Percentiles rank a stretch among this genome's conserved stretches.
Conservation (phyloP, 208 protist genomes). For the Endotrypanum monterogeii region DNA sequence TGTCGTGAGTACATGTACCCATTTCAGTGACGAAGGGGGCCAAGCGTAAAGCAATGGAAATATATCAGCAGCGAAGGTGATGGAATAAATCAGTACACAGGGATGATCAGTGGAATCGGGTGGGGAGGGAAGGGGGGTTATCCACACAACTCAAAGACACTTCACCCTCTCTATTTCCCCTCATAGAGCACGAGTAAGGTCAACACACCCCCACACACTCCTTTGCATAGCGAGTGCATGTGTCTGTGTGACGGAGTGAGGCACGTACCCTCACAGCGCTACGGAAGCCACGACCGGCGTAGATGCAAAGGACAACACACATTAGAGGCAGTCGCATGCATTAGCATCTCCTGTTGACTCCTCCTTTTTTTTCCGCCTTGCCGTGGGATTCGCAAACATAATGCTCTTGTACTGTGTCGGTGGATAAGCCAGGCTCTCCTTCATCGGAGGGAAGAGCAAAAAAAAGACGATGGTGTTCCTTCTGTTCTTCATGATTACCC, state of each 20-base stretch:
- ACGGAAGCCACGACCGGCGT: background rate
- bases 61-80: background rate
- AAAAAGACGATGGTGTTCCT: background rate
- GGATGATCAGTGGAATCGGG: background rate
- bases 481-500: background rate
- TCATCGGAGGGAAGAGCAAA: background rate
- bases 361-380: background rate
- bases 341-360: background rate
- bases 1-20: background rate
- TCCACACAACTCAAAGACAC: background rate
- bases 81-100: background rate
- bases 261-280: background rate
- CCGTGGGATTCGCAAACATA: too few species aligned
- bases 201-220: slow-evolving; percentile 9
- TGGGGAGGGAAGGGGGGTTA: background rate
- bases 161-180: slow-evolving; percentile 2
- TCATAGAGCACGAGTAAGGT: too few species aligned
- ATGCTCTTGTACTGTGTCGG: background rate
- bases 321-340: background rate
- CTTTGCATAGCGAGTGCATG: background rate
- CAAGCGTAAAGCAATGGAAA: too few species aligned
- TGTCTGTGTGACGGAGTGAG: background rate
- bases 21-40: background rate
- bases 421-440: background rate
- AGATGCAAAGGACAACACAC: background rate